Evolutionary conservation across 1,139 yeast species (phyloP).

Genomic region (Candida sanyaensis): DNA sequence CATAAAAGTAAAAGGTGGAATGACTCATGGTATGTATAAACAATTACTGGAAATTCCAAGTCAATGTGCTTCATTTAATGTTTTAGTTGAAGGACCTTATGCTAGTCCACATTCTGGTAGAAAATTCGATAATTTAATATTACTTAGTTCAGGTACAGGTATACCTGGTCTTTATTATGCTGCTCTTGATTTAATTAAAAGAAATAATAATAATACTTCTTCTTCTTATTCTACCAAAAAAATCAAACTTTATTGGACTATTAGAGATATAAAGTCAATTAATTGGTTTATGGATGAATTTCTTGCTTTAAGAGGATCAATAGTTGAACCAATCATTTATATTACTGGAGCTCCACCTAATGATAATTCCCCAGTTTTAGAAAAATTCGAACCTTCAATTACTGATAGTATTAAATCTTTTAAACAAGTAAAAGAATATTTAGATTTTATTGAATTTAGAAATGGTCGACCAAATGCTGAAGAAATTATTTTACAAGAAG

Average conservation of each 20-base stretch:
- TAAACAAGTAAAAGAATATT: conserved; percentile 3
- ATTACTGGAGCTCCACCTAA: conserved; percentile 21
- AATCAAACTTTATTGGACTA: conserved; percentile 49
- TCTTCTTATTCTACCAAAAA: conserved; percentile 12
- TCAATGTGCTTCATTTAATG: conserved; percentile 16
- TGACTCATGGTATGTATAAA: conserved; percentile 36
- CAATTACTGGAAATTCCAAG: conserved; percentile 14
- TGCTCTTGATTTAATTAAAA: conserved; percentile 23
- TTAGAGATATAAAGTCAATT: conserved; percentile 40
- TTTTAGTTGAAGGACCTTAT: conserved; percentile 31
- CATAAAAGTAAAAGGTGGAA: conserved; percentile 48
- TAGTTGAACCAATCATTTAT: conserved; percentile 35
- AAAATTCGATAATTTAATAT: conserved; percentile 24
- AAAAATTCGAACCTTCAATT: background rate
- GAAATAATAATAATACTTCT: no score
- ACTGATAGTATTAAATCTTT: background rate
- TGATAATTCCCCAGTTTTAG: background rate
- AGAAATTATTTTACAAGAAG: conserved; percentile 31
- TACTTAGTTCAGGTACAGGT: conserved; percentile 33
- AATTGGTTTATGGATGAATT: conserved; percentile 33
- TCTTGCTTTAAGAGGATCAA: conserved; percentile 26
- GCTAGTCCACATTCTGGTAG: conserved; percentile 21
- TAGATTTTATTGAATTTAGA: conserved; percentile 36
- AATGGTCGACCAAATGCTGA: conserved; percentile 41
- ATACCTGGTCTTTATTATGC: conserved; percentile 36